Evolutionary conservation across 2,329 filamentous ascomycete genomes (phyloP).

Genomic region (Oidium heveae): DNA sequence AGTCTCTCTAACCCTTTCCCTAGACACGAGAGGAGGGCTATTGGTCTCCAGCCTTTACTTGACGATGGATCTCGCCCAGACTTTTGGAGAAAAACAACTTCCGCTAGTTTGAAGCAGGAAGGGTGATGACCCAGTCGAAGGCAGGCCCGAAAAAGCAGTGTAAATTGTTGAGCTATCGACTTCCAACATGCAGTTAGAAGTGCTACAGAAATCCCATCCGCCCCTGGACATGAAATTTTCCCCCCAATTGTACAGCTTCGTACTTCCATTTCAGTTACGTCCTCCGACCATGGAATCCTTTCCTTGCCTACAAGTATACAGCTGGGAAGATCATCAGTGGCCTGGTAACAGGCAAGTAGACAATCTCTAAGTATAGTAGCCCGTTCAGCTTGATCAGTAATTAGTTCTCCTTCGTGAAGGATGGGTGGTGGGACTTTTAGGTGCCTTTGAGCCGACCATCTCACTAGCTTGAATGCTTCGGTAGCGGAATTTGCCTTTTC

Average conservation of each 20-base stretch:
- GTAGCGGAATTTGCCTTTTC: neutral
- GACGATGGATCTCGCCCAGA: neutral
- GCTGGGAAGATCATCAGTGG: neutral
- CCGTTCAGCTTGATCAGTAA: neutral
- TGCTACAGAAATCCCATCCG: neutral
- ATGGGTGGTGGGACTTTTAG: neutral
- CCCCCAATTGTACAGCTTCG: neutral
- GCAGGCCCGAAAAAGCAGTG: neutral
- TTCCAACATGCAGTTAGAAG: neutral
- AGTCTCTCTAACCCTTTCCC: neutral
- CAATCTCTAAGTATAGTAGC: neutral
- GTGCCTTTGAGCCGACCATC: neutral
- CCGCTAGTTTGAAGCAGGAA: neutral
- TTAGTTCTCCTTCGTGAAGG: neutral
- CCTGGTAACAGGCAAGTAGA: neutral
- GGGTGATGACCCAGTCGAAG: neutral
- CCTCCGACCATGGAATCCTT: neutral
- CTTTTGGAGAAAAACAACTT: neutral
- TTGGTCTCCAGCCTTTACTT: neutral
- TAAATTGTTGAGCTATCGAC: neutral
- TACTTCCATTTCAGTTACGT: neutral
- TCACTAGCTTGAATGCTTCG: neutral
- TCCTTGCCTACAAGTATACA: neutral
- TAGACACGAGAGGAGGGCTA: neutral
- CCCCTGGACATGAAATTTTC: neutral